Evolutionary conservation across 2,329 filamentous ascomycete genomes (phyloP).

Genomic region (Tolypocladium sp.): DNA sequence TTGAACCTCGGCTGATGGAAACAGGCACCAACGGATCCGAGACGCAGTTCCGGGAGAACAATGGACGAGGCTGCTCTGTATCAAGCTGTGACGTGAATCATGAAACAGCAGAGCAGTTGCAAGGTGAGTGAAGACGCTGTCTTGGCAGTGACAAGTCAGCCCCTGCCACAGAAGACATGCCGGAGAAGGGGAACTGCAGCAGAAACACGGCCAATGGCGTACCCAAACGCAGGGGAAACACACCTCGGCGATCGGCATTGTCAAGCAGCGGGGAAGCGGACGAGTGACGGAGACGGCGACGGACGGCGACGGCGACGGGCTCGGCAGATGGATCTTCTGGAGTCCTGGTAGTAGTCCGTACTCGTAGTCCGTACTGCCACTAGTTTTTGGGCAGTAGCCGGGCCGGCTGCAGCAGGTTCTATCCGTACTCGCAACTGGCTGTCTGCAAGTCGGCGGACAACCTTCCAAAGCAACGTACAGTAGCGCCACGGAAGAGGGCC

Average conservation of each 20-base stretch:
- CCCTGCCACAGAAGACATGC: not conserved
- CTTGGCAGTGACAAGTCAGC: not conserved
- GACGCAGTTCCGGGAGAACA: not conserved
- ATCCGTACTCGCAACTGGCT: not conserved
- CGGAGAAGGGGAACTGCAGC: not conserved
- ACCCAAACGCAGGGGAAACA: not conserved
- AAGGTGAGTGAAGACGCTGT: not conserved
- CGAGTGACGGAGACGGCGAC: not conserved
- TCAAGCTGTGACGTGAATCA: not conserved
- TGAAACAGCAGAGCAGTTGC: not conserved
- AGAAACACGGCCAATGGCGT: not conserved
- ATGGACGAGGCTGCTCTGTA: not conserved
- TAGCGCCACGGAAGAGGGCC: not conserved
- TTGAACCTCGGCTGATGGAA: not conserved
- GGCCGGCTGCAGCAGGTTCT: not conserved
- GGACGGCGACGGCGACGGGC: no score
- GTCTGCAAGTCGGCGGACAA: not conserved
- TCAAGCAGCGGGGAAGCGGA: not conserved
- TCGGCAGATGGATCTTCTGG: not conserved
- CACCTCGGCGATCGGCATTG: not conserved
- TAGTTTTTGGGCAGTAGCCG: not conserved
- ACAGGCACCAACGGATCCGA: not conserved
- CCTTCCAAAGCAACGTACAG: not conserved
- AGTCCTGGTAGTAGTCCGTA: no score
- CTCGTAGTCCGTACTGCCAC: no score